These are phyloP conservation scores for Paraphaeosphaeria minitans DNA, from an alignment of 2,329 filamentous ascomycete genomes.

Conservation along the genomic window DNA sequence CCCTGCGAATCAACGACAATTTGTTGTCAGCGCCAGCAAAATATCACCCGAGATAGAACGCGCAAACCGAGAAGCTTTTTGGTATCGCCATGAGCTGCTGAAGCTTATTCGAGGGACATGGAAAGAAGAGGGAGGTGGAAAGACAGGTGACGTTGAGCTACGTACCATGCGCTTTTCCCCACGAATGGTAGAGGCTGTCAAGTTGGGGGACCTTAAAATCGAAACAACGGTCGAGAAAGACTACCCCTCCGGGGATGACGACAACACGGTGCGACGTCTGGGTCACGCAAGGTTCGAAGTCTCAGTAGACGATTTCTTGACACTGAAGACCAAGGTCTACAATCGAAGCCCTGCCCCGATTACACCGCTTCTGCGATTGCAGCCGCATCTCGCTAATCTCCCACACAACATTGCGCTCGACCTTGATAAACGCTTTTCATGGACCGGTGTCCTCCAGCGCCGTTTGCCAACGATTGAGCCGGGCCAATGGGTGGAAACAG, in stretches of 20 bases:
- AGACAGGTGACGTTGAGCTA: slow-evolving; percentile 74
- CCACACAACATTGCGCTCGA: slow-evolving; percentile 76
- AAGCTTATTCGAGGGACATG: slow-evolving; percentile 73
- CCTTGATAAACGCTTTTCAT: slow-evolving; percentile 78
- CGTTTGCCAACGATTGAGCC: slow-evolving; percentile 67
- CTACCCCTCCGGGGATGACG: slow-evolving; percentile 11
- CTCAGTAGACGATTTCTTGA: slow-evolving; percentile 67
- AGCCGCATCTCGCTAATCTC: slow-evolving; percentile 77
- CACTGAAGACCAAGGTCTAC: slow-evolving; percentile 70
- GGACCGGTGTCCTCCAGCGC: slow-evolving; percentile 84
- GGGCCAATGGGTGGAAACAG: slow-evolving; percentile 63
- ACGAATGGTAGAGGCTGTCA: slow-evolving; percentile 83
- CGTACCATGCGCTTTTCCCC: slow-evolving; percentile 73
- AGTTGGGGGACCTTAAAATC: slow-evolving; percentile 74
- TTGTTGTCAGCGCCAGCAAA: slow-evolving; percentile 82
- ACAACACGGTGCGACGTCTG: slow-evolving; percentile 40
- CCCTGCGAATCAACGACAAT: slow-evolving; percentile 83
- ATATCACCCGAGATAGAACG: slow-evolving; percentile 80
- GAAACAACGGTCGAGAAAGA: slow-evolving; percentile 54
- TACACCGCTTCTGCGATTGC: slow-evolving; percentile 73
- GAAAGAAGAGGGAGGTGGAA: slow-evolving; percentile 61
- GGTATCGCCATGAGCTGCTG: slow-evolving; percentile 85
- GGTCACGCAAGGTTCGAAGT: slow-evolving; percentile 55
- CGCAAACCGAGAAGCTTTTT: slow-evolving; percentile 80
- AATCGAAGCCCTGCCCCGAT: slow-evolving; percentile 75